Evolutionary conservation across 495 filamentous ascomycete genomes (phyloP).

Genomic region (Aspergillus sclerotiicarbonarius): DNA sequence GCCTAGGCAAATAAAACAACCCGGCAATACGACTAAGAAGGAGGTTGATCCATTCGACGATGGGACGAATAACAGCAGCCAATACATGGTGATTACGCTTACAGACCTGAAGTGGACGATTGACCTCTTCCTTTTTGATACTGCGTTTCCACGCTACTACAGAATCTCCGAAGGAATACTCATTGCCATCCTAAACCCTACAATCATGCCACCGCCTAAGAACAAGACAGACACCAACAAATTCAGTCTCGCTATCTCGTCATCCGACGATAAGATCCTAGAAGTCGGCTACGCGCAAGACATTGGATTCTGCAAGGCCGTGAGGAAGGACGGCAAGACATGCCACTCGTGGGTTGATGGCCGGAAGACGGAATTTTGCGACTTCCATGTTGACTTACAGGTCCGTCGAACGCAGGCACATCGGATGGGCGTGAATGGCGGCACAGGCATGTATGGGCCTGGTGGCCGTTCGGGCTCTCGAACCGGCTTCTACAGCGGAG

Average conservation of each 20-base stretch:
- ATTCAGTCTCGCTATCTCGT: conserved; percentile 80
- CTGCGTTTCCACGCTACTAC: conserved; percentile 88
- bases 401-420: conserved; percentile 66
- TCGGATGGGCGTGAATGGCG: conserved; percentile 78
- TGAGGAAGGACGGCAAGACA: conserved; percentile 77
- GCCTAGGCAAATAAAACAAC: conserved; percentile 63
- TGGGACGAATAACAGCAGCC: conserved; percentile 57
- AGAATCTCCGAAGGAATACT: conserved; percentile 82
- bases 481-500: conserved; percentile 47
- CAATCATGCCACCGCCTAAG: conserved; percentile 78
- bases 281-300: conserved; percentile 86
- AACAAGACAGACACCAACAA: conserved; percentile 69
- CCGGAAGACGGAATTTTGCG: conserved; percentile 85
- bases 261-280: conserved; percentile 81
- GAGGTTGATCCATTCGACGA: conserved; percentile 50
- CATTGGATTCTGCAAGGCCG: conserved; percentile 80
- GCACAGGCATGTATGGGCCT: conserved; percentile 46
- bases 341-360: conserved; percentile 86
- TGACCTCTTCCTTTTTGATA: conserved; percentile 88
- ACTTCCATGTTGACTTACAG: conserved; percentile 83
- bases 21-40: conserved; percentile 42
- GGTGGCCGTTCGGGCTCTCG: conserved; percentile 44
- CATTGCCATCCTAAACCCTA: conserved; percentile 91
- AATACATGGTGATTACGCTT: conserved; percentile 89
- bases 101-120: conserved; percentile 89